Evolutionary conservation across 257 asterid species (phyloP).

Genomic region (Voacanga thouarsii): DNA sequence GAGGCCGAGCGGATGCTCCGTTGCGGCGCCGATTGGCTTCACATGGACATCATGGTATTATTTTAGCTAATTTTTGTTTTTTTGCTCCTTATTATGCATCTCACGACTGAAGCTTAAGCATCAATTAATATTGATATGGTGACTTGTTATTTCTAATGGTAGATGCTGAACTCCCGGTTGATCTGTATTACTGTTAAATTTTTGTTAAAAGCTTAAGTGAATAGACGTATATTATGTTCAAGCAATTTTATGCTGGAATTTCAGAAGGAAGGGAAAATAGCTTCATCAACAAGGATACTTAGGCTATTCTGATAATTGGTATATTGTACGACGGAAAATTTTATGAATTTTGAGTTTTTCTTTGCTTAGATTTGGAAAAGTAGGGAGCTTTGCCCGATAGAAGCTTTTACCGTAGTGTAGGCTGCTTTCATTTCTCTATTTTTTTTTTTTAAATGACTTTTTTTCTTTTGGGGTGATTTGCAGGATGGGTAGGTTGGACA

Average conservation of each 20-base stretch:
- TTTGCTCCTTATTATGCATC: neutral
- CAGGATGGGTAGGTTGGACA: constrained; percentile 91
- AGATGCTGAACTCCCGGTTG: neutral
- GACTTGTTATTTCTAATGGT: neutral
- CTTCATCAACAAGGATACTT: neutral
- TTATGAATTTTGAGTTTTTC: neutral
- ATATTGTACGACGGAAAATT: neutral
- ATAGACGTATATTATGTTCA: neutral
- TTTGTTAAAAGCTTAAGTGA: neutral
- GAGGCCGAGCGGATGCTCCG: constrained; percentile 78
- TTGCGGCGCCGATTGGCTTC: constrained; percentile 97
- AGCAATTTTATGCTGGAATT: neutral
- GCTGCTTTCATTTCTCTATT: neutral
- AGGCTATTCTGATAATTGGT: neutral
- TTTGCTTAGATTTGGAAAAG: neutral
- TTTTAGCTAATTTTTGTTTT: neutral
- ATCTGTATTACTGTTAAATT: neutral
- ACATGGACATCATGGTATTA: constrained; percentile 92
- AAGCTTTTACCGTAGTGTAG: neutral
- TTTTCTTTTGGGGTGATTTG: constrained; percentile 23
- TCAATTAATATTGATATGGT: neutral
- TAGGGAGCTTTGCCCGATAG: neutral
- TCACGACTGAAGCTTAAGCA: neutral
- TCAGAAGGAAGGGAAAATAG: neutral
- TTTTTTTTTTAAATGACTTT: neutral